phyloP scores from a whole-genome alignment of 345 rosid genomes.

The Streptanthus diversifolius region DNA sequence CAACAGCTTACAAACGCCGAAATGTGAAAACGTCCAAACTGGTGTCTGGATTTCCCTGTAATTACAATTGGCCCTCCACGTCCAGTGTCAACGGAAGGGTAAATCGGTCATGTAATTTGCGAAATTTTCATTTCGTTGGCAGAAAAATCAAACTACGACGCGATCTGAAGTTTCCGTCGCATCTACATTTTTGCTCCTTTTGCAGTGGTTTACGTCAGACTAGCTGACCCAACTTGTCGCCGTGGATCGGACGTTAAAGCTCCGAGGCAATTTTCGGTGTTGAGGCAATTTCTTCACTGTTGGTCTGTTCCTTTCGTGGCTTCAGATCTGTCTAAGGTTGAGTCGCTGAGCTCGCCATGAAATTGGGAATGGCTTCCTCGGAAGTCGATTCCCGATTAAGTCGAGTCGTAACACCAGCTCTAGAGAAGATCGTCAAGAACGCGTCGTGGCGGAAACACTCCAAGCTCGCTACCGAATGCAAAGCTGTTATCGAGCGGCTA shows the following conservation, averaged over 20 bases:
- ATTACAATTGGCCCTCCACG: not conserved
- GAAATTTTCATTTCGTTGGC: constrained; percentile 13
- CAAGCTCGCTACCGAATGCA: constrained; percentile 84
- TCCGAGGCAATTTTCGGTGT: constrained; percentile 5
- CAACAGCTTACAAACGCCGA: constrained; percentile 10
- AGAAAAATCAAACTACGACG: constrained; percentile 34
- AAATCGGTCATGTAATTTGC: constrained; percentile 4
- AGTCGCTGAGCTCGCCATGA: constrained; percentile 38
- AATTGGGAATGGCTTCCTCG: constrained; percentile 97
- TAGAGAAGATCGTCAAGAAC: constrained; percentile 82
- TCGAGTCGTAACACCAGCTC: constrained; percentile 68
- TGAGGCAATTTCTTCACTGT: not conserved
- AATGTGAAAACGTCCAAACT: constrained; percentile 9
- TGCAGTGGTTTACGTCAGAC: constrained; percentile 19
- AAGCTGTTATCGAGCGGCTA: constrained; percentile 71
- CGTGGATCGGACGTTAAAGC: constrained; percentile 25
- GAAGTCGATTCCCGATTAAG: constrained; percentile 97
- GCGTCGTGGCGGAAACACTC: constrained; percentile 98
- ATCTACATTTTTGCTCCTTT: constrained; percentile 11
- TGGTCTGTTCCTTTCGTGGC: not conserved
- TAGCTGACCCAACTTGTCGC: constrained; percentile 21
- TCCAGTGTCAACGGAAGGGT: constrained; percentile 30
- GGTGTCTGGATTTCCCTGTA: not conserved
- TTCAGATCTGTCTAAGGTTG: constrained; percentile 42
- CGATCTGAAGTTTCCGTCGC: constrained; percentile 35